Evolutionary conservation across 1,284 basidiomycete species (phyloP).

Genomic region (Ustilago hordei): DNA sequence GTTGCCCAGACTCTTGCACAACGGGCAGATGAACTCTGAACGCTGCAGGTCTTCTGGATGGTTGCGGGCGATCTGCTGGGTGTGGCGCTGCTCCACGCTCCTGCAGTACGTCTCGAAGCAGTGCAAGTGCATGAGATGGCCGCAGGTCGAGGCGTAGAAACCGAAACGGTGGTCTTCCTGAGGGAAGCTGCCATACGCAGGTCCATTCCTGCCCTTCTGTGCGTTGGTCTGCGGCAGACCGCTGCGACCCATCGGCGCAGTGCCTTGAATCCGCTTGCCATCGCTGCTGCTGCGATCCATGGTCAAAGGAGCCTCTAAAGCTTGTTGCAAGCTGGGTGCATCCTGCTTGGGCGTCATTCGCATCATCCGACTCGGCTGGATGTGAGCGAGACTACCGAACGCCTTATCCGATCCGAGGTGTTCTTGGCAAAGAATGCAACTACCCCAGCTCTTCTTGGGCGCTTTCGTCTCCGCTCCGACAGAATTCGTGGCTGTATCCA

Average conservation of each 20-base stretch:
- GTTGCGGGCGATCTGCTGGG: conserved; percentile 88
- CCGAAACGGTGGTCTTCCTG: conserved; percentile 72
- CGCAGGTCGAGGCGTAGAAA: conserved; percentile 88
- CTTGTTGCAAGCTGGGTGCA: conserved; percentile 78
- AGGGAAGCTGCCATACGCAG: conserved; percentile 70
- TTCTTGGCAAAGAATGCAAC: conserved; percentile 98
- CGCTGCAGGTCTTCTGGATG: conserved; percentile 93
- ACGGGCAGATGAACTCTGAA: conserved; percentile 94
- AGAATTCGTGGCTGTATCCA: conserved; percentile 31
- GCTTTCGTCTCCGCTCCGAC: conserved; percentile 24
- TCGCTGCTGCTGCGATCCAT: conserved; percentile 59
- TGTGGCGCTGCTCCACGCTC: conserved; percentile 88
- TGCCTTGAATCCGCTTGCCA: conserved; percentile 54
- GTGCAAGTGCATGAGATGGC: conserved; percentile 95
- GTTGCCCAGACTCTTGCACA: conserved; percentile 98
- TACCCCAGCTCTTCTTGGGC: conserved; percentile 73
- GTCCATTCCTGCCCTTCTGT: conserved; percentile 20
- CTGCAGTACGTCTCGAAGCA: conserved; percentile 92
- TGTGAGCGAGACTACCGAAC: conserved; percentile 88
- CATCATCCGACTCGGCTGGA: conserved; percentile 89
- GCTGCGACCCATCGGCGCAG: conserved; percentile 30
- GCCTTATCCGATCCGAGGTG: conserved; percentile 80
- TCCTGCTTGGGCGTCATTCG: conserved; percentile 81
- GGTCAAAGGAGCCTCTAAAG: conserved; percentile 74
- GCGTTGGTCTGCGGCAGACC: conserved; percentile 13